phyloP scores from a whole-genome alignment of 1,284 basidiomycete genomes.

The Irpex rosettiformis region DNA sequence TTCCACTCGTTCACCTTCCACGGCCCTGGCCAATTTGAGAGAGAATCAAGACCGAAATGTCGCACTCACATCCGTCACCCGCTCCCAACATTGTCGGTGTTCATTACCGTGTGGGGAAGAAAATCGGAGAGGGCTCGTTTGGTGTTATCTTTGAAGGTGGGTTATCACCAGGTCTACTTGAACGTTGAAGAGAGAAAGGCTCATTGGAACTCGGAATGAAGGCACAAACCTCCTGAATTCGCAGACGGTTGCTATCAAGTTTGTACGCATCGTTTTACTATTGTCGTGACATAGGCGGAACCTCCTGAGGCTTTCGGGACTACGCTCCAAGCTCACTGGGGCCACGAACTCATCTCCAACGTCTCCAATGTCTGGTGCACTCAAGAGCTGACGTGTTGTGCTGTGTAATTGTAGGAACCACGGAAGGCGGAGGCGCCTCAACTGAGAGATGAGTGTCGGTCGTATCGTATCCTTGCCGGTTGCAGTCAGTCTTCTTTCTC shows the following conservation, averaged over 20 bases:
- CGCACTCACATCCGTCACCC: conserved; percentile 51
- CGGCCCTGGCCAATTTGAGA: too few species aligned
- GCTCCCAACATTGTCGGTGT: conserved; percentile 68
- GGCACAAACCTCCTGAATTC: conserved; percentile 94
- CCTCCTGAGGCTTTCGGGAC: neutral
- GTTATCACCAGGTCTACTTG: conserved; percentile 17
- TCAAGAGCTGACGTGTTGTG: neutral
- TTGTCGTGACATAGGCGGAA: neutral
- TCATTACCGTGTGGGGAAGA: conserved; percentile 83
- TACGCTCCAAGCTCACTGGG: too few species aligned
- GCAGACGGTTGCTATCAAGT: conserved; percentile 97
- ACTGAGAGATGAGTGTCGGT: conserved; percentile 93
- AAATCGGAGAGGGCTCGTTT: conserved; percentile 85
- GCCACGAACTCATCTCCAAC: too few species aligned
- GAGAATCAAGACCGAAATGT: conserved; percentile 34
- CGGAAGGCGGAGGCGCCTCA: conserved; percentile 96
- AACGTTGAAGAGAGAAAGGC: too few species aligned
- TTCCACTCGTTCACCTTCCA: too few species aligned
- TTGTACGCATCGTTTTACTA: conserved; percentile 58
- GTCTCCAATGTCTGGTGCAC: neutral
- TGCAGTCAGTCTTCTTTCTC: conserved; percentile 64
- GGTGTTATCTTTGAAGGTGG: conserved; percentile 90
- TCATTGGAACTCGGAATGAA: conserved; percentile 30
- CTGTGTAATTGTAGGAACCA: conserved; percentile 63
- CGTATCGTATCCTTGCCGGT: conserved; percentile 92